These are phyloP conservation scores for Helotiales sp. DNA, from an alignment of 2,329 filamentous ascomycete genomes.

Conservation along the genomic window DNA sequence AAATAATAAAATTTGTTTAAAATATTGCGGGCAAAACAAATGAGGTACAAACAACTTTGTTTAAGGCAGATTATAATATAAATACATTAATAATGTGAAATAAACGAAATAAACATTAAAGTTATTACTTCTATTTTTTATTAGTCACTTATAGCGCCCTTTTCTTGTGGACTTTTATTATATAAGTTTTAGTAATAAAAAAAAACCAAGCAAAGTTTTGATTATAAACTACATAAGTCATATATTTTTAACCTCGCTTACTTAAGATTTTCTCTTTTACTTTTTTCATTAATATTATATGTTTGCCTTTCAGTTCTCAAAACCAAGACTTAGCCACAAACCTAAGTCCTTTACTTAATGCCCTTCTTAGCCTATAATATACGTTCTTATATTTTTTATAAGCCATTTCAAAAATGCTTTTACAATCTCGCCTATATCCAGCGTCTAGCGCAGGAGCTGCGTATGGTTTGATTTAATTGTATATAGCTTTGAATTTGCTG, in stretches of 20 bases:
- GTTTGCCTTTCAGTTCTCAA: background rate
- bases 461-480: background rate
- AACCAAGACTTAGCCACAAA: background rate
- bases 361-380: background rate
- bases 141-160: background rate
- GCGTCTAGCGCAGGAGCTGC: background rate
- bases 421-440: background rate
- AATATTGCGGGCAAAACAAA: background rate
- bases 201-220: background rate
- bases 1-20: background rate
- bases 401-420: constrained; percentile 4
- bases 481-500: background rate
- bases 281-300: background rate
- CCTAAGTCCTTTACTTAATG: background rate
- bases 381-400: background rate
- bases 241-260: background rate
- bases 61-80: background rate
- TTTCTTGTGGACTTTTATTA: background rate
- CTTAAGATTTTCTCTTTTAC: background rate
- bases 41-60: background rate
- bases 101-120: background rate
- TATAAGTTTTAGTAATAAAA: background rate
- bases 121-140: background rate
- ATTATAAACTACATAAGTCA: background rate
- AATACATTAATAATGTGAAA: background rate